Base-by-base conservation (phyloP, 2,329 filamentous ascomycete genomes). In the Verticillium alfalfae region DNA sequence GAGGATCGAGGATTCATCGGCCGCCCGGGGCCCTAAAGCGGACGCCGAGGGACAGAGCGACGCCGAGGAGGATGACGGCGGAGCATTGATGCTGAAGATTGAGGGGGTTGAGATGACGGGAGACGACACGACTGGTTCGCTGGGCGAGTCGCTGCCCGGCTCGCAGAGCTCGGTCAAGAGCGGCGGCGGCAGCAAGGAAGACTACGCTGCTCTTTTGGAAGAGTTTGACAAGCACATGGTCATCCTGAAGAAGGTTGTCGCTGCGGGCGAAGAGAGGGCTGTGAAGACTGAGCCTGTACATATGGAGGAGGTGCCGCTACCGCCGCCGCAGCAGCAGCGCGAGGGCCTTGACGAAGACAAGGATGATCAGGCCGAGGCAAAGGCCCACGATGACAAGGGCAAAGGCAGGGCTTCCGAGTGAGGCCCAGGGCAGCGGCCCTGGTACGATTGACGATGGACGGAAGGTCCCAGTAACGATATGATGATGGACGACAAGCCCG, bases 41-140 rank as follows among this genome's bases (percentile, higher is more conserved):
- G 65, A 66, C 59, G 69, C 58, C 16, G 65, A 64, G 34, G 67
- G 63, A 60, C 66, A 65, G 5, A 72, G 74, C 26, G 75, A 75
- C 61, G 75, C 61, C 34, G 34, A 65, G 54, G 56, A 61, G 63
- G 66, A 63, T 45, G 57, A 58, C 7, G 72, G 77, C 38, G 76
- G 76, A 49, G 77, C 79, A 7, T 71, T 88, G 65, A 88, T 91
- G 83, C 73, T 91, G 56, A 79, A 78, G 62, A 83, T 91, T 59
- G 83, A 89, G 62, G 88, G 88, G 70, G 64, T 82, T 67, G 71
- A 76, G 61, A 34, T 59, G 34, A 34, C 58, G 4, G 66, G 71
- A 62, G 68, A 71, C 45, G 68, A 70, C 2, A 62, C 70, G 2
- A 67, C 68, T 1, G 69, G 66, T 58, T 58, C 38, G 10, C 59